Conservation (phyloP, 139 green algal species). For the Chlorella sp. region DNA sequence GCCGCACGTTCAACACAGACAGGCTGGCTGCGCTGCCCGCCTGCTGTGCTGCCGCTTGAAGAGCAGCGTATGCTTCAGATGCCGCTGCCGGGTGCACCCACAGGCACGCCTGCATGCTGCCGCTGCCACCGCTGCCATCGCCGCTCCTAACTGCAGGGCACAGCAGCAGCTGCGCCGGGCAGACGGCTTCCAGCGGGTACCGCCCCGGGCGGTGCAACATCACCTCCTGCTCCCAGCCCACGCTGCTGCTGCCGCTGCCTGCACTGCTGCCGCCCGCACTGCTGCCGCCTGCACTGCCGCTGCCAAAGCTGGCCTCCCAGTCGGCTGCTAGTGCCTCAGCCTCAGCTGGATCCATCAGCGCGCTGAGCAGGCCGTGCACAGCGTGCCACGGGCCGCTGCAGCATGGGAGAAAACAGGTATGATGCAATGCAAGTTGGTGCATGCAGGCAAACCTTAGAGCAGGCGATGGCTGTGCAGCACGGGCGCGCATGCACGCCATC, state of each 20-base stretch:
- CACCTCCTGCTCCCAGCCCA: constrained; percentile 33
- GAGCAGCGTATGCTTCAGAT: neutral
- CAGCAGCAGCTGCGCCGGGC: constrained; percentile 34
- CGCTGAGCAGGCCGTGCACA: neutral
- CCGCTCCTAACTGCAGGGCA: constrained; percentile 7
- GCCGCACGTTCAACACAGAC: neutral
- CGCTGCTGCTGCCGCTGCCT: neutral
- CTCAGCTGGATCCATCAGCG: neutral
- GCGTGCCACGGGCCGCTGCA: neutral
- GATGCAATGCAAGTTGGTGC: neutral
- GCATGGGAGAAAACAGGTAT: neutral
- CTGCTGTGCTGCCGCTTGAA: neutral
- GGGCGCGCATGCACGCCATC: neutral
- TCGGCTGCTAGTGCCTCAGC: neutral
- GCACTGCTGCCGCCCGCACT: neutral
- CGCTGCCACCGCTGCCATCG: neutral
- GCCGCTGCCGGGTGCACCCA: constrained; percentile 35
- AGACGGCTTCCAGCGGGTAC: constrained; percentile 39
- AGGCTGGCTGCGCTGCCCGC: neutral
- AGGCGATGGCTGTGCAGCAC: neutral
- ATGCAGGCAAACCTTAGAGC: neutral
- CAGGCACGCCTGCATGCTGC: constrained; percentile 4
- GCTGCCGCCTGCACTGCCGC: neutral
- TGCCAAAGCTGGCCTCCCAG: neutral
- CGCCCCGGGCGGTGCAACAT: constrained; percentile 40